Evolutionary conservation across 495 filamentous ascomycete species (phyloP).

Genomic region (Hypomontagnella submonticulosa): DNA sequence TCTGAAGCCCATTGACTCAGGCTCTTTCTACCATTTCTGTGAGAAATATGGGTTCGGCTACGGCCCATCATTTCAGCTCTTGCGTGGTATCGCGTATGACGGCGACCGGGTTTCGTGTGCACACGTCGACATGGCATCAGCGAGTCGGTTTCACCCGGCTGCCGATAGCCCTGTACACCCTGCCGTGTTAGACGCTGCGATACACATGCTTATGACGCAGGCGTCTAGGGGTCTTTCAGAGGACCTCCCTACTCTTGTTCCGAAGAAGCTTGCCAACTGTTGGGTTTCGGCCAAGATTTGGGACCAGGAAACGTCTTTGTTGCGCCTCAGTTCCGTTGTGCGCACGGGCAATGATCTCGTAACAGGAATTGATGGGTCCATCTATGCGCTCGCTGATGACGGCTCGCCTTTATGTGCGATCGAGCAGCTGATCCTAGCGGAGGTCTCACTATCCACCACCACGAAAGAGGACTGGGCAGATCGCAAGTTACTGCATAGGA

Average conservation of each 20-base stretch:
- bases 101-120: background rate
- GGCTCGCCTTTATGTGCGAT: slow-evolving; percentile 29
- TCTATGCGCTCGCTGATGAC: slow-evolving; percentile 36
- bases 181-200: slow-evolving; percentile 46
- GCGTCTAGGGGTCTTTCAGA: slow-evolving; percentile 6
- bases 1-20: too few relatives aligned
- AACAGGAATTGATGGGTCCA: background rate
- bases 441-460: background rate
- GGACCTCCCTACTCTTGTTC: slow-evolving; percentile 26
- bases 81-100: too few relatives aligned
- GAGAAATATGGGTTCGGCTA: too few relatives aligned
- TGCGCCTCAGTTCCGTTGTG: background rate
- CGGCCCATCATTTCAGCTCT: too few relatives aligned
- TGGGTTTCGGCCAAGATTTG: slow-evolving; percentile 41
- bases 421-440: slow-evolving; percentile 7
- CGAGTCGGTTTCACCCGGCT: background rate
- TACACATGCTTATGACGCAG: slow-evolving; percentile 42
- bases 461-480: background rate
- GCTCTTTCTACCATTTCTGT: too few relatives aligned
- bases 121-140: slow-evolving; percentile 10
- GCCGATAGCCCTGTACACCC: slow-evolving; percentile 46
- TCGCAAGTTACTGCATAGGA: slow-evolving; percentile 1
- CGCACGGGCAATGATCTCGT: background rate
- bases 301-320: slow-evolving; percentile 19
- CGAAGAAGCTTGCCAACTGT: slow-evolving; percentile 22